phyloP scores from a whole-genome alignment of 108 stramenopile species.

The Nitzschia sp. region DNA sequence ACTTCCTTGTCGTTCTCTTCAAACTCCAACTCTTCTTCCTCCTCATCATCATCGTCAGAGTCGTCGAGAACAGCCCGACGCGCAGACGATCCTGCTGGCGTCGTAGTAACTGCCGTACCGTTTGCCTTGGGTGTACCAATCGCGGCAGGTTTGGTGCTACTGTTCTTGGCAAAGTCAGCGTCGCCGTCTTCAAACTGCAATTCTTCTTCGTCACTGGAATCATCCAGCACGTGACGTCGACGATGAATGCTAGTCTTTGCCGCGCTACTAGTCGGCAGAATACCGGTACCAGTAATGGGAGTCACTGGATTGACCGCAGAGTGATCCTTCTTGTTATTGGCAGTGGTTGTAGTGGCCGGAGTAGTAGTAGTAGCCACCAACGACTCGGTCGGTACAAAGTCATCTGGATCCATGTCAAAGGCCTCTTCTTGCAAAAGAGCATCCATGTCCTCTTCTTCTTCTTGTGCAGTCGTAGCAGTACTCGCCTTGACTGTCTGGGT shows the following conservation, averaged over 20 bases:
- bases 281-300: not conserved
- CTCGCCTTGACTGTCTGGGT: not conserved
- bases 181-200: constrained; percentile 4
- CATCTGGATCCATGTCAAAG: not conserved
- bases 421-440: not conserved
- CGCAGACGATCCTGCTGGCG: too few species aligned
- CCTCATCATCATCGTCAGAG: constrained; percentile 17
- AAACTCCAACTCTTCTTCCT: not conserved
- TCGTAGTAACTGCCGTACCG: not conserved
- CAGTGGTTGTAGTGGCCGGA: not conserved
- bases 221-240: constrained; percentile 15
- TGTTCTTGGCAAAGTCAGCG: not conserved
- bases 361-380: not conserved
- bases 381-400: not conserved
- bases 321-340: not conserved
- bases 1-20: not conserved
- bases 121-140: not conserved
- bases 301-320: not conserved
- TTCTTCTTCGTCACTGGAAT: constrained; percentile 41
- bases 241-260: not conserved
- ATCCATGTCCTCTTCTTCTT: not conserved
- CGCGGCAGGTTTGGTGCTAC: not conserved
- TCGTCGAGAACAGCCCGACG: constrained; percentile 11
- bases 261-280: not conserved
- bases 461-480: not conserved